Conservation (phyloP, 257 asterid species). For the Solanum corneliomulleri region DNA sequence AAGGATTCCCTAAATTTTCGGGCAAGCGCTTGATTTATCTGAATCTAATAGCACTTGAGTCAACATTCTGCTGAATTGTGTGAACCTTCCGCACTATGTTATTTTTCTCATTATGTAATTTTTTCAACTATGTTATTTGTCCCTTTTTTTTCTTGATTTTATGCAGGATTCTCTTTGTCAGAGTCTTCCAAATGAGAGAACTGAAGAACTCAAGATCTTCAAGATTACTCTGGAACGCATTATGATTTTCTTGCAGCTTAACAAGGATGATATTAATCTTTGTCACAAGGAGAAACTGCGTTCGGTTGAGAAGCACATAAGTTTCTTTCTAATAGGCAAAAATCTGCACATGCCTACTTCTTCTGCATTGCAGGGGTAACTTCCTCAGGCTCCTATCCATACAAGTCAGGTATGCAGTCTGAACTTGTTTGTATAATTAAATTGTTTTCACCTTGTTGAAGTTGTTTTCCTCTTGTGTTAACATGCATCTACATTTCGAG, state of each 20-base stretch:
- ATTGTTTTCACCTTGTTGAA: background rate
- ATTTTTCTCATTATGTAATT: no score
- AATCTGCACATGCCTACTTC: constrained; percentile 9
- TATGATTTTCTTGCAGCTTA: no score
- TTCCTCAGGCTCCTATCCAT: constrained; percentile 19
- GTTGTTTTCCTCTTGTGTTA: background rate
- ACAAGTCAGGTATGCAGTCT: no score
- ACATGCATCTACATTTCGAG: no score
- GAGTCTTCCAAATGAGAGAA: constrained; percentile 41
- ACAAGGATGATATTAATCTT: no score
- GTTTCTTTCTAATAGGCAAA: background rate
- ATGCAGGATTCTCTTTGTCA: constrained; percentile 67
- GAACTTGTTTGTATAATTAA: background rate
- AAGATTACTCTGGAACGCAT: no score
- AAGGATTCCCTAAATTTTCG: background rate
- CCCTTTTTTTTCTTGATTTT: background rate
- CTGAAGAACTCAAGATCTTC: no score
- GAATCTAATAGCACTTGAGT: background rate
- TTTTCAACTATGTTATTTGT: no score
- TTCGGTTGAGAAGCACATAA: no score
- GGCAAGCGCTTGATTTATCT: background rate
- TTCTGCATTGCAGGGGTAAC: constrained; percentile 47
- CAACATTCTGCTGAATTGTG: background rate
- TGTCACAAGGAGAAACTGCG: no score
- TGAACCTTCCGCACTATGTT: no score